Evolutionary conservation across 768 basidiomycete species (phyloP), one percentile per base, ranked within the genome.

Genomic region (Mycena kentingensis): DNA sequence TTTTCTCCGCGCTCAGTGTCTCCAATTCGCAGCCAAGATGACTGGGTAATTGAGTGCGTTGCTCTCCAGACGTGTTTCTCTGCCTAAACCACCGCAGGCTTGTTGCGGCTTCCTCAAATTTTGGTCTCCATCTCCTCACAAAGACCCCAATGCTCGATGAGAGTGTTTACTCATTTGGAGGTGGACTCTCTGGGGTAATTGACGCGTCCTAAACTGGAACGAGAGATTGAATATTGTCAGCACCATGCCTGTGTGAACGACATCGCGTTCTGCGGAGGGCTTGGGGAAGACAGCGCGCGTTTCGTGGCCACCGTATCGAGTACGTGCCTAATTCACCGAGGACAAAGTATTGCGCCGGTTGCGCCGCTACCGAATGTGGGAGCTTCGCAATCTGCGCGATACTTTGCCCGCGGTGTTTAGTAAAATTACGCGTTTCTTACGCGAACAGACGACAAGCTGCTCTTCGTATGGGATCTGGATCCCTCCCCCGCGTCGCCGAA

Each of bases 391-490:
- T n/a, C n/a, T n/a, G n/a, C n/a, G n/a, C n/a, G n/a, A n/a, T n/a
- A 48, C 22, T 39, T 25, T 21, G 12, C 54, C 22, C 24, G 29
- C 46, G 22, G 50, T 57, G 38, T 56, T 35, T 31, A 41, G 28
- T 53, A 51, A 46, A 51, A 55, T 27, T 50, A 51, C 26, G 36
- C 22, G 24, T 32, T 44, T 6, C n/a, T n/a, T n/a, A n/a, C n/a
- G n/a, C n/a, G n/a, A 21, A 48, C 55, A 89, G 89, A 90, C 60
- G 90, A 92, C 70, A 88, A 83, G 65, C 86, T 87, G 79, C 78
- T 90, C 32, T 87, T 90, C 82, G 82, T 92, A 6, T 92, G 90
- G 90, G 89, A 92, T 68, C 77, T 93, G n/a, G 73, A 79, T 60
- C 89, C 90, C 12, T 62, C 59, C 19, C 57, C 60, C 13, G 67